These are phyloP conservation scores for Orobanche coerulescens DNA, from an alignment of 257 asterid species.

Conservation along the genomic window DNA sequence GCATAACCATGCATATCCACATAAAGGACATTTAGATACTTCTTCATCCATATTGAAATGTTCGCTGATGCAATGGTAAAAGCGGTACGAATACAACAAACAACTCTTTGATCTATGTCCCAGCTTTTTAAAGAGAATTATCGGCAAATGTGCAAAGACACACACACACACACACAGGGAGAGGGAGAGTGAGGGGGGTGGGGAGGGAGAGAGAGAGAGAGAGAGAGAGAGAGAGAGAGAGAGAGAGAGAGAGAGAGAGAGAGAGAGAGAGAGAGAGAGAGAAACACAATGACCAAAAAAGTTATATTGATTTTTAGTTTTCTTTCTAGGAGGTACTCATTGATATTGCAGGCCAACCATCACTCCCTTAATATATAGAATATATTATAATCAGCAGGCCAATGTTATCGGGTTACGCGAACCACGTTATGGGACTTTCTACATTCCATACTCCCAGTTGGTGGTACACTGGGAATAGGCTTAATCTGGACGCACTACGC, in stretches of 20 bases:
- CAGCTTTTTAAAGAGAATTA: background rate
- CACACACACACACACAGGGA: too few species aligned
- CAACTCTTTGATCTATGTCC: background rate
- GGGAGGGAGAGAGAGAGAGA: too few species aligned
- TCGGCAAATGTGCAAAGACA: background rate
- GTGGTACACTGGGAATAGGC: too few species aligned
- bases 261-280: background rate
- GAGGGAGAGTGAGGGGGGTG: too few species aligned
- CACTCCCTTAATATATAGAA: background rate
- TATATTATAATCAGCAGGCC: background rate
- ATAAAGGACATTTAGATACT: background rate
- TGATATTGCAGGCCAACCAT: background rate
- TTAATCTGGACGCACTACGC: too few species aligned
- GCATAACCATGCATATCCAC: too few species aligned
- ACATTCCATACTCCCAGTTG: too few species aligned
- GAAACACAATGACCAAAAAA: background rate
- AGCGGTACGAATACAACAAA: background rate
- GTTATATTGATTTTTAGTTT: background rate
- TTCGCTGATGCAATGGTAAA: background rate
- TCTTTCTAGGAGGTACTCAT: background rate
- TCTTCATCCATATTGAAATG: background rate
- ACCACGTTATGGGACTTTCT: too few species aligned
- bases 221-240: too few species aligned
- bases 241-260: too few species aligned
- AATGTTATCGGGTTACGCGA: too few species aligned